Conservation (phyloP, 441 rosid genomes). For the Omphalea diandra region DNA sequence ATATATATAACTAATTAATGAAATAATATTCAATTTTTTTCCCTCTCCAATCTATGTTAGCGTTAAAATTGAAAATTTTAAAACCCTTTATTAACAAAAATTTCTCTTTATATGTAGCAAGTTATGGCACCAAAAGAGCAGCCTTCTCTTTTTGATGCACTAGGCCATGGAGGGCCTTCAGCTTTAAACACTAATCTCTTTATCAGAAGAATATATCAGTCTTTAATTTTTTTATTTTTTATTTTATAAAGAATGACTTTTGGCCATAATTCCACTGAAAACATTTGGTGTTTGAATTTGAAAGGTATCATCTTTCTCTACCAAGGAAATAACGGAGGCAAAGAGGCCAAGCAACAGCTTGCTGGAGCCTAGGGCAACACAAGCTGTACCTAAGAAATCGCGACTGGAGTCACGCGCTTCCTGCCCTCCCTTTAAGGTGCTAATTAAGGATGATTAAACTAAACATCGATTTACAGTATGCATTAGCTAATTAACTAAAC, state of each 20-base stretch:
- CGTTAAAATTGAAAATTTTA: slow-evolving; percentile 25
- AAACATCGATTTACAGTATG: too few relatives aligned
- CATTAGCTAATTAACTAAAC: too few relatives aligned
- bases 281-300: slow-evolving; percentile 16
- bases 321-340: slow-evolving; percentile 41
- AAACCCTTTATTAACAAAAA: slow-evolving; percentile 35
- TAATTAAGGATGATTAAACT: not conserved
- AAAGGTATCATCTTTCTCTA: slow-evolving; percentile 32
- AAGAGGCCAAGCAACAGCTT: slow-evolving; percentile 53
- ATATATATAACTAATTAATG: not conserved
- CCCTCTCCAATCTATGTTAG: not conserved
- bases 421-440: slow-evolving; percentile 85
- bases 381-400: slow-evolving; percentile 63
- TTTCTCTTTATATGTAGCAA: slow-evolving; percentile 3
- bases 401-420: slow-evolving; percentile 67
- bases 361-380: slow-evolving; percentile 48
- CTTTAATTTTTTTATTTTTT: not conserved
- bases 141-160: slow-evolving; percentile 16
- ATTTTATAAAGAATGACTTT: slow-evolving; percentile 11
- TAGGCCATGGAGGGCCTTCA: slow-evolving; percentile 23
- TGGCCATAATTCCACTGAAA: slow-evolving; percentile 22
- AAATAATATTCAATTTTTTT: too few relatives aligned
- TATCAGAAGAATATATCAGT: slow-evolving; percentile 28
- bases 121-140: slow-evolving; percentile 24
- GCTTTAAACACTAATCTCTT: slow-evolving; percentile 41